Evolutionary conservation across 2,329 filamentous ascomycete species (phyloP).

Genomic region (Stachybotrys chlorohalonatus): DNA sequence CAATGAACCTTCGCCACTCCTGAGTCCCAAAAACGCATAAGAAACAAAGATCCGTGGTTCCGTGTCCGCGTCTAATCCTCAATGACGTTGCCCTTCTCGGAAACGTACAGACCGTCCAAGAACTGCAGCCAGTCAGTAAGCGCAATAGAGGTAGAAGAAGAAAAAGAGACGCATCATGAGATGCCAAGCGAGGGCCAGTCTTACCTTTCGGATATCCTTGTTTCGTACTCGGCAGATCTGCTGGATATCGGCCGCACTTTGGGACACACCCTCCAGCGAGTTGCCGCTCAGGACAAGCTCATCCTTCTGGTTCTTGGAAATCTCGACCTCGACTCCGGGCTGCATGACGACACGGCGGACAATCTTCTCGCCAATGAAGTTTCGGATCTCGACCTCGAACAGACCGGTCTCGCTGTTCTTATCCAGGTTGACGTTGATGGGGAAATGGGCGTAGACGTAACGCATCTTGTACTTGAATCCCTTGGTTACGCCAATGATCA

Average conservation of each 20-base stretch:
- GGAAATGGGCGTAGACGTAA: conserved; percentile 99
- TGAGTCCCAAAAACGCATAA: conserved; percentile 53
- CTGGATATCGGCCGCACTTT: conserved; percentile 98
- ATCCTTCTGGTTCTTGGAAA: conserved; percentile 92
- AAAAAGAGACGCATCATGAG: neutral
- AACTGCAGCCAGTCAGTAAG: conserved; percentile 50
- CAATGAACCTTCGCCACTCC: conserved; percentile 55
- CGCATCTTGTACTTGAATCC: conserved; percentile 99
- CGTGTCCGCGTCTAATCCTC: conserved; percentile 46
- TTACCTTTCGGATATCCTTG: conserved; percentile 99
- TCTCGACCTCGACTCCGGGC: conserved; percentile 80
- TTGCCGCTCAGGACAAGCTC: conserved; percentile 90
- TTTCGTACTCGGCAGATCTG: conserved; percentile 99
- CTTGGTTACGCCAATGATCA: conserved; percentile 97
- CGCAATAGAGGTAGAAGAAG: neutral
- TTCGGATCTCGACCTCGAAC: conserved; percentile 95
- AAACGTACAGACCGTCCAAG: conserved; percentile 99
- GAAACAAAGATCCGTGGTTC: conserved; percentile 34
- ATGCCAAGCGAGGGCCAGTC: conserved; percentile 8
- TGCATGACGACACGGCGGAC: conserved; percentile 87
- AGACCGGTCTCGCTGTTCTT: conserved; percentile 87
- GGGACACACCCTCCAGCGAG: conserved; percentile 94
- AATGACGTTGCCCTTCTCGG: conserved; percentile 92
- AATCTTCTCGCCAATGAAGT: conserved; percentile 99
- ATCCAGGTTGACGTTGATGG: conserved; percentile 99